Conservation (phyloP, 352 stramenopile species). For the Phytophthora sojae region DNA sequence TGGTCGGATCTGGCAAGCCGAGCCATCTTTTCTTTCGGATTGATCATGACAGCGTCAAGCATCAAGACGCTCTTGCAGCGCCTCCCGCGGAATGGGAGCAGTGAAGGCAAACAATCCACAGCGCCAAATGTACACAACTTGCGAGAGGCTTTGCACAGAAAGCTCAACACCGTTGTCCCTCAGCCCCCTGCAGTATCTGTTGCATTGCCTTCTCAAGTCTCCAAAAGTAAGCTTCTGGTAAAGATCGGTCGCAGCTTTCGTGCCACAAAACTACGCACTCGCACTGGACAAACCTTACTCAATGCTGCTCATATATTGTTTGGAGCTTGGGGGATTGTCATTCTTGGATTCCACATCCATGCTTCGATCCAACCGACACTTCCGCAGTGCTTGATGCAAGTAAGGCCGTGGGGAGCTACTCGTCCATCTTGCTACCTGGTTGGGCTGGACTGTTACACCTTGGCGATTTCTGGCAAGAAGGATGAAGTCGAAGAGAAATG, state of each 20-base stretch:
- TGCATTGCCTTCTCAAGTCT: no score
- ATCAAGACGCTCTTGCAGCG: constrained; percentile 13
- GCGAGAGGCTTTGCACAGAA: not conserved
- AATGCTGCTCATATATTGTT: not conserved
- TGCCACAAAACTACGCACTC: no score
- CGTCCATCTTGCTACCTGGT: not conserved
- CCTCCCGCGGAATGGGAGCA: not conserved
- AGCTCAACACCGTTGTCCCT: not conserved
- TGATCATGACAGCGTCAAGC: constrained; percentile 9
- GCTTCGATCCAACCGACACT: not conserved
- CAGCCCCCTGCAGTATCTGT: no score
- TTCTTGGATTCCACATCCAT: not conserved
- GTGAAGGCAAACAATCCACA: no score
- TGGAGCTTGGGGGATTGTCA: not conserved
- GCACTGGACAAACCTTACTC: not conserved
- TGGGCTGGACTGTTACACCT: not conserved
- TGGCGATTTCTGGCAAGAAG: not conserved
- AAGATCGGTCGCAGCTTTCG: no score
- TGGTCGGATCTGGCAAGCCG: constrained; percentile 14
- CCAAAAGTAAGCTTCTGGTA: no score
- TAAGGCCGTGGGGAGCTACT: not conserved
- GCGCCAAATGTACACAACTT: no score
- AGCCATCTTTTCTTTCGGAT: constrained; percentile 11
- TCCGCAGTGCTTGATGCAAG: not conserved
- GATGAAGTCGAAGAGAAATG: not conserved